Evolutionary conservation across 805 yeast species (phyloP).

Genomic region (Yarrowia deformans): DNA sequence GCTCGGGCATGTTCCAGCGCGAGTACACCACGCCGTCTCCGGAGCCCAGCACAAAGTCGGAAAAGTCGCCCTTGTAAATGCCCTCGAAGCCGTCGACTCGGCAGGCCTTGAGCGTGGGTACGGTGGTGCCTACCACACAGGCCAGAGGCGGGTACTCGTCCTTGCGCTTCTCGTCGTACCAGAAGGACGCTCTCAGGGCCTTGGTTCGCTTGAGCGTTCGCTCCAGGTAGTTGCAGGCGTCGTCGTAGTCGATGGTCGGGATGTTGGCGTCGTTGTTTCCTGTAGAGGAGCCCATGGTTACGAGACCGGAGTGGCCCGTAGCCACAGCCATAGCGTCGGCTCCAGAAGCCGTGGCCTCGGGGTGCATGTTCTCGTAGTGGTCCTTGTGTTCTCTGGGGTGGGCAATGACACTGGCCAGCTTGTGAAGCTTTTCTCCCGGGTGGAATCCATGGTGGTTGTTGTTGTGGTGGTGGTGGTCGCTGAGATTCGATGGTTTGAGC

Average conservation of each 20-base stretch:
- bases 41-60: slow-evolving; percentile 80
- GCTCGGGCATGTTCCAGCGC: slow-evolving; percentile 81
- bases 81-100: slow-evolving; percentile 67
- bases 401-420: slow-evolving; percentile 5
- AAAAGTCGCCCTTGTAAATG: slow-evolving; percentile 73
- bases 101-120: slow-evolving; percentile 87
- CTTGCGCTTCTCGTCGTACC: slow-evolving; percentile 57
- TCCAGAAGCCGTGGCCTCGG: slow-evolving; percentile 10
- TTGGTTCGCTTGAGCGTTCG: slow-evolving; percentile 69
- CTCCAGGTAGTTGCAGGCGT: slow-evolving; percentile 68
- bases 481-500: background rate
- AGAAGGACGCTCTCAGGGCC: slow-evolving; percentile 62
- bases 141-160: slow-evolving; percentile 80
- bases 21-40: slow-evolving; percentile 95
- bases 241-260: slow-evolving; percentile 50
- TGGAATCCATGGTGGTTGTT: slow-evolving; percentile 5
- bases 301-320: slow-evolving; percentile 3
- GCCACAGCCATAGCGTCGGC: slow-evolving; percentile 27
- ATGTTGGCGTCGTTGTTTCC: slow-evolving; percentile 35
- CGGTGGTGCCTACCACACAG: slow-evolving; percentile 76
- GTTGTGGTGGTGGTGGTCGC: slow-evolving; percentile 37
- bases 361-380: slow-evolving; percentile 40
- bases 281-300: slow-evolving; percentile 12
- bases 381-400: slow-evolving; percentile 22
- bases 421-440: slow-evolving; percentile 17